Conservation (phyloP, 495 filamentous ascomycete genomes). For the Clavariopsis aquatica region DNA sequence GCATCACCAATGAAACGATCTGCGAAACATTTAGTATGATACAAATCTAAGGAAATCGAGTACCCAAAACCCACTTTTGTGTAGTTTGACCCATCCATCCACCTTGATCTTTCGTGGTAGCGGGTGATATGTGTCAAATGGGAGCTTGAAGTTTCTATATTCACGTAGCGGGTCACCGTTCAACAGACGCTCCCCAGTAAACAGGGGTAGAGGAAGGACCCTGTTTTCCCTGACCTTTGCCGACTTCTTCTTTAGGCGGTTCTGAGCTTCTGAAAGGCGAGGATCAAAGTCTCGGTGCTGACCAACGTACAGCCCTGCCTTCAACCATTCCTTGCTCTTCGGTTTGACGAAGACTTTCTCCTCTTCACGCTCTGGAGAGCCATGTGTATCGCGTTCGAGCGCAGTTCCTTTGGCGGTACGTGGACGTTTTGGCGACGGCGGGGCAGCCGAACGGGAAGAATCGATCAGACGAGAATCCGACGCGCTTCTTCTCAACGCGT, state of each 20-base stretch:
- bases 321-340: slow-evolving; percentile 60
- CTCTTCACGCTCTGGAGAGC: slow-evolving; percentile 16
- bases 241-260: slow-evolving; percentile 25
- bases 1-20: slow-evolving; percentile 93
- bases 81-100: slow-evolving; percentile 83
- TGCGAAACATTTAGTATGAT: slow-evolving; percentile 42
- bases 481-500: slow-evolving; percentile 6
- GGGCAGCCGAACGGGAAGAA: background rate
- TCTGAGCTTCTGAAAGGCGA: slow-evolving; percentile 57
- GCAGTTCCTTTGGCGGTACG: slow-evolving; percentile 8
- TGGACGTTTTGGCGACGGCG: slow-evolving; percentile 11
- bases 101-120: slow-evolving; percentile 85
- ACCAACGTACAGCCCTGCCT: slow-evolving; percentile 85
- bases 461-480: slow-evolving; percentile 4
- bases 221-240: slow-evolving; percentile 48
- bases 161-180: slow-evolving; percentile 57
- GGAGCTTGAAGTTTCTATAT: slow-evolving; percentile 79
- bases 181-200: slow-evolving; percentile 51
- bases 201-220: slow-evolving; percentile 68
- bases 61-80: slow-evolving; percentile 67
- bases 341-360: slow-evolving; percentile 29
- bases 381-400: slow-evolving; percentile 4
- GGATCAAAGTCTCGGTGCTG: slow-evolving; percentile 68
- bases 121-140: slow-evolving; percentile 85
- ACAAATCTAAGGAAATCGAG: background rate